phyloP scores from a whole-genome alignment of 2,329 filamentous ascomycete genomes.

The Talaromyces pinophilus region DNA sequence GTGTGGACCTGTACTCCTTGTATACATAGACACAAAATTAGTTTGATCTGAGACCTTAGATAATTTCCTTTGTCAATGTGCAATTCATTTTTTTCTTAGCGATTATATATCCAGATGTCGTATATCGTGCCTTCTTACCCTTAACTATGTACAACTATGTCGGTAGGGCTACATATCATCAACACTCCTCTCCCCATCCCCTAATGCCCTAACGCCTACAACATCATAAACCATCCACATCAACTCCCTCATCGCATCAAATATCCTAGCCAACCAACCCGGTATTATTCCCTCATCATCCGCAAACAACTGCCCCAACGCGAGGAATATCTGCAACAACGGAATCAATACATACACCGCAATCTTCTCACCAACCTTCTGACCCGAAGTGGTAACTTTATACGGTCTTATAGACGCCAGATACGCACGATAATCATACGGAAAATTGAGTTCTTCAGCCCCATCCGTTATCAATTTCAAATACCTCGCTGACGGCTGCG shows the following conservation, averaged over 20 bases:
- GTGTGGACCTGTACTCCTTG: constrained; percentile 33
- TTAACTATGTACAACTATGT: no score
- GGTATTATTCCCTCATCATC: constrained; percentile 70
- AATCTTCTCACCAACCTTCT: constrained; percentile 65
- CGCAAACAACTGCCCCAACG: constrained; percentile 51
- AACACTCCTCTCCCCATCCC: constrained; percentile 74
- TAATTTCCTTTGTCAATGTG: constrained; percentile 23
- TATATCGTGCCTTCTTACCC: background rate
- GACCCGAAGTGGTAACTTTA: constrained; percentile 64
- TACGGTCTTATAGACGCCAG: constrained; percentile 70
- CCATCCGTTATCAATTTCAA: constrained; percentile 77
- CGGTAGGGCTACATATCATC: background rate
- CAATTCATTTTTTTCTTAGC: background rate
- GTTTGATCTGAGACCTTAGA: constrained; percentile 25
- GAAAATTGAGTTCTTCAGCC: constrained; percentile 76
- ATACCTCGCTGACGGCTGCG: constrained; percentile 82
- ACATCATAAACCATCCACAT: constrained; percentile 68
- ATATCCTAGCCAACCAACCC: constrained; percentile 61
- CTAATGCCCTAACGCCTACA: constrained; percentile 68
- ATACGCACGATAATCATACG: constrained; percentile 73
- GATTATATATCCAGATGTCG: background rate
- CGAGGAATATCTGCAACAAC: constrained; percentile 55
- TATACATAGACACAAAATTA: constrained; percentile 27
- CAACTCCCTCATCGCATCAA: constrained; percentile 56
- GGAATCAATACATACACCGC: constrained; percentile 64